These are phyloP conservation scores for Colletotrichum tamarilloi DNA, from an alignment of 2,329 filamentous ascomycete species.

Conservation along the genomic window DNA sequence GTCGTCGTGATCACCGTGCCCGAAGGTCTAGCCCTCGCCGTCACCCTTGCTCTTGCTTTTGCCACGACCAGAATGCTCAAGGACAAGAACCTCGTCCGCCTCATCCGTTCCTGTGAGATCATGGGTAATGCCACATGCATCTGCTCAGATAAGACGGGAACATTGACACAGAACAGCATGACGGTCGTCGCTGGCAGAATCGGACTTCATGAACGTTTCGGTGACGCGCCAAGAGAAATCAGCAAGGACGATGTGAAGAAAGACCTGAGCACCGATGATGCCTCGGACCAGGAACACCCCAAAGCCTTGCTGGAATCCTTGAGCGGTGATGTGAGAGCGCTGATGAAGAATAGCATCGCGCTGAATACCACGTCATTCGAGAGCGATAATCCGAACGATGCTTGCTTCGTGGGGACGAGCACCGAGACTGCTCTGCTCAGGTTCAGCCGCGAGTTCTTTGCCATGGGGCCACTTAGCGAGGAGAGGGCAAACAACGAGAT, in stretches of 20 bases:
- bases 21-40: conserved; percentile 70
- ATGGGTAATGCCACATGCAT: conserved; percentile 74
- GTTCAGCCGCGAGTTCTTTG: conserved; percentile 61
- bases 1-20: conserved; percentile 70
- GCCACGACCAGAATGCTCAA: conserved; percentile 72
- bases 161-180: conserved; percentile 73
- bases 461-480: conserved; percentile 55
- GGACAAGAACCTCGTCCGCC: conserved; percentile 71
- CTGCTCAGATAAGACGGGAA: conserved; percentile 75
- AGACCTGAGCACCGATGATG: conserved; percentile 38
- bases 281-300: conserved; percentile 41
- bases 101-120: conserved; percentile 69
- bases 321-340: conserved; percentile 45
- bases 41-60: conserved; percentile 71
- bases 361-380: conserved; percentile 67
- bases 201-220: conserved; percentile 53
- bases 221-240: conserved; percentile 40
- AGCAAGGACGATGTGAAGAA: conserved; percentile 40
- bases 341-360: conserved; percentile 54
- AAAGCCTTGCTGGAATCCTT: conserved; percentile 40
- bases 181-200: conserved; percentile 68
- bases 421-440: conserved; percentile 65
- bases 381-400: conserved; percentile 48
- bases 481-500: conserved; percentile 59
- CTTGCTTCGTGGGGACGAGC: conserved; percentile 63